Conservation (phyloP, 129 eudicot species). For the Pulicaria dysenterica region DNA sequence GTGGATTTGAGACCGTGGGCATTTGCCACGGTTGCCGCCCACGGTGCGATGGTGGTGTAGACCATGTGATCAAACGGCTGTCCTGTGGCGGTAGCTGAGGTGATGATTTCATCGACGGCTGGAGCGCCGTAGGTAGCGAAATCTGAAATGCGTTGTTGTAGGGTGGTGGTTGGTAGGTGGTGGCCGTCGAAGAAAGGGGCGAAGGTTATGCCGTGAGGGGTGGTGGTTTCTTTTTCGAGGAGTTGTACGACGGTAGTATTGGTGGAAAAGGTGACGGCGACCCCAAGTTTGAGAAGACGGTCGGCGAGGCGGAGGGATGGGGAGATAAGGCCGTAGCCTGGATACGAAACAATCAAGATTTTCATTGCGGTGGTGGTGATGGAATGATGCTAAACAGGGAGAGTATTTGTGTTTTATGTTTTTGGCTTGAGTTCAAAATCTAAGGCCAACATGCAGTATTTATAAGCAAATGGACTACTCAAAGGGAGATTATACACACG, state of each 20-base stretch:
- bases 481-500: no score
- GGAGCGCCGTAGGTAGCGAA: not conserved
- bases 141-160: slow-evolving; percentile 19
- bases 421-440: not conserved
- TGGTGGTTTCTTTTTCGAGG: not conserved
- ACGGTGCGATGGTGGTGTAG: slow-evolving; percentile 45
- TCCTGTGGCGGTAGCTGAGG: not conserved
- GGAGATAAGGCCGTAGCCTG: slow-evolving; percentile 44
- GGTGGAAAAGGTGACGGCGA: slow-evolving; percentile 37
- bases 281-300: slow-evolving; percentile 24
- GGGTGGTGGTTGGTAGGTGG: slow-evolving; percentile 3
- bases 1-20: slow-evolving; percentile 34
- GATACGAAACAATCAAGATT: slow-evolving; percentile 33
- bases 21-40: slow-evolving; percentile 49
- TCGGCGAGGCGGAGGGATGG: slow-evolving; percentile 45
- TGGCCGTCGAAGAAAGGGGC: slow-evolving; percentile 17
- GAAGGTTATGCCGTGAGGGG: not conserved
- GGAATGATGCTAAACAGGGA: not conserved
- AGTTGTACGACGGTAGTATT: not conserved
- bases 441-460: slow-evolving; percentile 7
- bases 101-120: slow-evolving; percentile 15
- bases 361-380: slow-evolving; percentile 14
- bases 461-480: slow-evolving; percentile 1
- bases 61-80: slow-evolving; percentile 35
- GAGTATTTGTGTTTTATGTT: not conserved